These are phyloP conservation scores for Pholiota molesta DNA, from an alignment of 768 basidiomycete genomes.

Conservation along the genomic window DNA sequence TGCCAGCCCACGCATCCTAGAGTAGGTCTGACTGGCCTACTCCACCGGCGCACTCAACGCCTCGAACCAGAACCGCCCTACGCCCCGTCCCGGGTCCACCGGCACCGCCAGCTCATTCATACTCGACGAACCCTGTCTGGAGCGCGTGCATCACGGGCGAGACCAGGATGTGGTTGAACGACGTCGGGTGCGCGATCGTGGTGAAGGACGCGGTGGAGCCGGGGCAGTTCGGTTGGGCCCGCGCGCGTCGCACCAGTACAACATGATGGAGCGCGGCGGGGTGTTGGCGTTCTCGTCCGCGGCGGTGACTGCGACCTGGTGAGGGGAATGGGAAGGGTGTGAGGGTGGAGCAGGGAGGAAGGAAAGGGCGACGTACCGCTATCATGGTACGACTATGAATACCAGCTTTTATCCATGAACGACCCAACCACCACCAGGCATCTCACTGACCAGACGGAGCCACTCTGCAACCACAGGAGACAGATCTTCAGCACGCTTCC, in stretches of 20 bases:
- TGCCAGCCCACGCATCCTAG: not conserved
- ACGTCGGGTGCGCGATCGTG: conserved; percentile 19
- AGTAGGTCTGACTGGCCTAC: too few relatives aligned
- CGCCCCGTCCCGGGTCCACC: not conserved
- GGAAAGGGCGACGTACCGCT: conserved; percentile 25
- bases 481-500: not conserved
- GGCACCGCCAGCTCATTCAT: conserved; percentile 30
- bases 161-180: conserved; percentile 28
- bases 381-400: conserved; percentile 9
- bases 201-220: conserved; percentile 20
- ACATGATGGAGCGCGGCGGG: conserved; percentile 25
- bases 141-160: conserved; percentile 23
- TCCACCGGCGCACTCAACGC: too few relatives aligned
- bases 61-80: conserved; percentile 44
- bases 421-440: not conserved
- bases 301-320: conserved; percentile 3
- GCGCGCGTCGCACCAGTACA: conserved; percentile 38
- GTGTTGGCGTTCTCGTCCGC: not conserved
- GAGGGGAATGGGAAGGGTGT: too few relatives aligned
- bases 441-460: conserved; percentile 3
- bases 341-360: too few relatives aligned
- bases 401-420: not conserved
- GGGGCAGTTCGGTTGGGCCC: conserved; percentile 28
- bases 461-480: conserved; percentile 10
- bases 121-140: conserved; percentile 34